A percentile compares a stretch with the other conserved stretches of the same genome.
Conservation (phyloP, 805 yeast genomes). For the Torulaspora indica region DNA sequence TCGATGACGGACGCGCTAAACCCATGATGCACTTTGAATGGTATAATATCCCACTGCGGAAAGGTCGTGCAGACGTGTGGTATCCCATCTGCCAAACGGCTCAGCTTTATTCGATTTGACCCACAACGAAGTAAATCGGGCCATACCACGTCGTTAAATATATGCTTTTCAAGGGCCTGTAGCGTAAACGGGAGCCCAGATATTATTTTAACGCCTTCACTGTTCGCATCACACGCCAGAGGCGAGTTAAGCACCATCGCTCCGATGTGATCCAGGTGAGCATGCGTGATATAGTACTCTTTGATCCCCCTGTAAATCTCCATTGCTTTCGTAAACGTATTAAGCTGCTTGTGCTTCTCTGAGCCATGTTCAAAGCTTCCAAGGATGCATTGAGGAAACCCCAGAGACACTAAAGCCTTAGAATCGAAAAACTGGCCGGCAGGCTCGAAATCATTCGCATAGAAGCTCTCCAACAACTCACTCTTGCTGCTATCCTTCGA, state of each 20-base stretch:
- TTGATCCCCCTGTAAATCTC: constrained; percentile 38
- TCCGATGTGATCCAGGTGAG: constrained; percentile 77
- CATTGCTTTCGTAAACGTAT: constrained; percentile 32
- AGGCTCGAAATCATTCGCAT: constrained; percentile 23
- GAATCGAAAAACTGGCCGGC: constrained; percentile 17
- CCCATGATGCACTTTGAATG: constrained; percentile 43
- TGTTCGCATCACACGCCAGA: constrained; percentile 20
- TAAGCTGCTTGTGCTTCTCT: constrained; percentile 12
- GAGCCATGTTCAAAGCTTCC: background rate
- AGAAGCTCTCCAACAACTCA: constrained; percentile 20
- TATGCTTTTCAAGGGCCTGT: constrained; percentile 45
- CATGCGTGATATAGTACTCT: constrained; percentile 63
- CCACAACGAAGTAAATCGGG: constrained; percentile 48
- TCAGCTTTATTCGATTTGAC: constrained; percentile 26
- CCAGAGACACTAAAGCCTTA: constrained; percentile 10
- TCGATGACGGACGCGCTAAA: constrained; percentile 30
- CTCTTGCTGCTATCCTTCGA: constrained; percentile 5
- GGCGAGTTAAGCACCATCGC: constrained; percentile 73
- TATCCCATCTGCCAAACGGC: constrained; percentile 8
- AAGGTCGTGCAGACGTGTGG: constrained; percentile 16
- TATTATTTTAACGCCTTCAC: constrained; percentile 40
- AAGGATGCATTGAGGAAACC: constrained; percentile 18
- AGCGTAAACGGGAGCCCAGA: constrained; percentile 54
- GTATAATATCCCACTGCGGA: constrained; percentile 32
- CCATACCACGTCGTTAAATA: constrained; percentile 78